phyloP scores from a whole-genome alignment of 345 rosid species.

The Luvunga scandens region DNA sequence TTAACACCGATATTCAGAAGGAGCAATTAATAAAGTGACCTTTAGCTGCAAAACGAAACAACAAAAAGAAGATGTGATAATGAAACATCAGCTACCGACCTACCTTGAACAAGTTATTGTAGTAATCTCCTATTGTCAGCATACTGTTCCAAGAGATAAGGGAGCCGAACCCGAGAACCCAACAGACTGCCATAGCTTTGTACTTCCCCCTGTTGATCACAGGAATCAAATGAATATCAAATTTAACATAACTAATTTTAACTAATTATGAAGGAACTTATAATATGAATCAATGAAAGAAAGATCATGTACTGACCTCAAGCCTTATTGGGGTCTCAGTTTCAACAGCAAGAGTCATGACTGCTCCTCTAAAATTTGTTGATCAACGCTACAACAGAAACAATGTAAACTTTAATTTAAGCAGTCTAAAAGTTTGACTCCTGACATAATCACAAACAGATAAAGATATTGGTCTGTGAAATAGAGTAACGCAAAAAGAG shows the following conservation, averaged over 20 bases:
- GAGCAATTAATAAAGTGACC: not conserved
- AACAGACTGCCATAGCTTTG: slow-evolving; percentile 60
- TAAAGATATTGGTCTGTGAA: not conserved
- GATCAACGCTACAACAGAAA: not conserved
- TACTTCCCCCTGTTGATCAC: slow-evolving; percentile 53
- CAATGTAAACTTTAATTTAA: not conserved
- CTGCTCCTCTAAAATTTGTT: not conserved
- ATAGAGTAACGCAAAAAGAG: not conserved
- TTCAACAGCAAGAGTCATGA: slow-evolving; percentile 18
- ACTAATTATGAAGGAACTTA: not conserved
- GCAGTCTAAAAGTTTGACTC: not conserved
- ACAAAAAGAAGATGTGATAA: not conserved
- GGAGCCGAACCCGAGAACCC: slow-evolving; percentile 79
- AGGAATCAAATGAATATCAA: not conserved
- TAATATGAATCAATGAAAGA: not conserved
- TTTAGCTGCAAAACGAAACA: too few relatives aligned
- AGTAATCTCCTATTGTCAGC: slow-evolving; percentile 82
- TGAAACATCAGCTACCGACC: slow-evolving; percentile 22
- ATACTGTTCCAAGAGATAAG: slow-evolving; percentile 85
- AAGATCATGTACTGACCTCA: slow-evolving; percentile 31
- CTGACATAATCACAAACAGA: not conserved
- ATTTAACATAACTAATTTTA: not conserved
- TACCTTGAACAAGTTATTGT: slow-evolving; percentile 63
- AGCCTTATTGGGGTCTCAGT: slow-evolving; percentile 30
- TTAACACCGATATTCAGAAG: not conserved